Percentiles rank a stretch among this genome's conserved stretches.
These are phyloP conservation scores for Leptographium lundbergii DNA, from an alignment of 2,329 filamentous ascomycete genomes.

Conservation along the genomic window DNA sequence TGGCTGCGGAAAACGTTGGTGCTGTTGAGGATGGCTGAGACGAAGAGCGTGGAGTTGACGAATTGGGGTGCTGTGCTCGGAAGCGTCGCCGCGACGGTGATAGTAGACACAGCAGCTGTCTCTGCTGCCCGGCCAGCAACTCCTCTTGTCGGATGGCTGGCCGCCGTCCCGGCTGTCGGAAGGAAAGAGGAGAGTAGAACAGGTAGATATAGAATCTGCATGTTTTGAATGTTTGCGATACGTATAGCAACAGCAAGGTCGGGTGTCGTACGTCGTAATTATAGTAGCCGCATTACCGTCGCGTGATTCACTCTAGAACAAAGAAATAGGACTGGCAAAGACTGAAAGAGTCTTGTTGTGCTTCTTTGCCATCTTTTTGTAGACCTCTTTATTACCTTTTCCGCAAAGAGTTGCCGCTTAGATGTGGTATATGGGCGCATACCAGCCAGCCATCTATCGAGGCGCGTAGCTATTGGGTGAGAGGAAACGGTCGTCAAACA, in stretches of 20 bases:
- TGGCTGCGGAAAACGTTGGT: slow-evolving; percentile 53
- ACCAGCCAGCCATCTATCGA: too few relatives aligned
- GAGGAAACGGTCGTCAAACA: neutral
- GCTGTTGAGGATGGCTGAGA: slow-evolving; percentile 45
- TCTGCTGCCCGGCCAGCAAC: too few relatives aligned
- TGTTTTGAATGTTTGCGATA: neutral
- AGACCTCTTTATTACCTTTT: neutral
- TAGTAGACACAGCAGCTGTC: slow-evolving; percentile 10
- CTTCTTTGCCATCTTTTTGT: neutral
- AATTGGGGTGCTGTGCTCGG: slow-evolving; percentile 26
- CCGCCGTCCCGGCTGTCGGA: neutral
- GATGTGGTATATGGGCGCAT: neutral
- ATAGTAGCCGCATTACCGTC: neutral
- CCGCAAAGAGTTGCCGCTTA: neutral
- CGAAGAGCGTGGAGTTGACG: slow-evolving; percentile 25
- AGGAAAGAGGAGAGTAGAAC: neutral
- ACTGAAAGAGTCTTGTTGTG: neutral
- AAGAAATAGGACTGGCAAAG: neutral
- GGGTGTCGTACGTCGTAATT: neutral
- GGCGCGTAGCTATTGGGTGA: neutral
- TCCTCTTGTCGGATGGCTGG: neutral
- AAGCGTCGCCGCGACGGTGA: slow-evolving; percentile 21
- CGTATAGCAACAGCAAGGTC: neutral
- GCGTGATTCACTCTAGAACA: neutral
- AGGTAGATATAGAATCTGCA: neutral